These are phyloP conservation scores for Gastrolobium bilobum DNA, from an alignment of 306 rosid genomes.

Conservation along the genomic window DNA sequence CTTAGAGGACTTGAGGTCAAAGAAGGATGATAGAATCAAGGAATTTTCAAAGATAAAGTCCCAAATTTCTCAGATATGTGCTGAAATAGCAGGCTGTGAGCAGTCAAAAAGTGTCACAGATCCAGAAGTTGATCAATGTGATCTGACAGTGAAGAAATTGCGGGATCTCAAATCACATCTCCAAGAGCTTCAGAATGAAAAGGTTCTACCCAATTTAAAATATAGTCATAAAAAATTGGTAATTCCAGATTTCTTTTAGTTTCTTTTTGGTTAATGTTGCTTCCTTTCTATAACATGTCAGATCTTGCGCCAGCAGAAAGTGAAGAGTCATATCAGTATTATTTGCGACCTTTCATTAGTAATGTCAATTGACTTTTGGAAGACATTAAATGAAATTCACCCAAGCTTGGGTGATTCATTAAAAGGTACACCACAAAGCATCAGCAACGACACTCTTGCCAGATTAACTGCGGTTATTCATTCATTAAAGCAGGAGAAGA, in stretches of 20 bases:
- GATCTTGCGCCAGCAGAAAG: conserved; percentile 81
- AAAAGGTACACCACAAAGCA: conserved; percentile 60
- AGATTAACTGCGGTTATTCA: conserved; percentile 70
- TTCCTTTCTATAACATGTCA: conserved; percentile 47
- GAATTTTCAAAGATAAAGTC: conserved; percentile 70
- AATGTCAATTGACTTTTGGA: conserved; percentile 74
- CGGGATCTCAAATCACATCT: conserved; percentile 79
- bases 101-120: conserved; percentile 53
- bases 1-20: conserved; percentile 77
- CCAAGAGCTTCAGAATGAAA: conserved; percentile 83
- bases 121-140: conserved; percentile 54
- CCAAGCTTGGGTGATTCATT: conserved; percentile 75
- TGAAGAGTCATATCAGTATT: conserved; percentile 60
- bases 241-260: neutral
- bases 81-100: conserved; percentile 76
- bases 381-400: conserved; percentile 70
- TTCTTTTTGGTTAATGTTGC: conserved; percentile 28
- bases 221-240: conserved; percentile 29
- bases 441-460: conserved; percentile 90
- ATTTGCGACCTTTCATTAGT: conserved; percentile 73
- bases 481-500: conserved; percentile 75
- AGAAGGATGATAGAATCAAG: conserved; percentile 68
- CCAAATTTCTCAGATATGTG: conserved; percentile 68
- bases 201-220: conserved; percentile 59
- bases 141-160: conserved; percentile 73